Percentiles rank a stretch among this genome's conserved stretches.
Conservation (phyloP, 2,329 filamentous ascomycete species). For the Albifimbria verrucaria region DNA sequence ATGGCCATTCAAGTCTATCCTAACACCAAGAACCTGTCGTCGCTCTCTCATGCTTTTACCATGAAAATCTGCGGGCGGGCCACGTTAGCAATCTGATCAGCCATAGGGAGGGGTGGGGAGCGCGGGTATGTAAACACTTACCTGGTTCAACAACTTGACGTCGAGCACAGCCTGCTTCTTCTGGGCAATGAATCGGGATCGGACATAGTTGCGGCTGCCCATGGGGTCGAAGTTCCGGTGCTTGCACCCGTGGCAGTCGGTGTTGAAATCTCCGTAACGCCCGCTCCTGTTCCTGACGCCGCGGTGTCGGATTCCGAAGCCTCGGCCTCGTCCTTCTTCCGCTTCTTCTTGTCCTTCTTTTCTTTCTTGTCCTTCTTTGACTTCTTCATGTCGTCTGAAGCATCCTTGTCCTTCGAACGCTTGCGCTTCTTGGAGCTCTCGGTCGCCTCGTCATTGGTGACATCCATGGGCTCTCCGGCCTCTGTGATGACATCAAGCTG, state of each 20-base stretch:
- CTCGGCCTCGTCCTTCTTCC: constrained; percentile 39
- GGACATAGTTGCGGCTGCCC: constrained; percentile 65
- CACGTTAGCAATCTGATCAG: constrained; percentile 17
- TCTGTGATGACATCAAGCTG: not conserved
- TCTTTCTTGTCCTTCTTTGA: constrained; percentile 38
- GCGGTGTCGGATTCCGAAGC: constrained; percentile 16
- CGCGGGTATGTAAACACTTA: constrained; percentile 33
- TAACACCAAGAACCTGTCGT: too few species aligned
- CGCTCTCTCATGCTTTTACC: constrained; percentile 55
- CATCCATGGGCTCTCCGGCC: not conserved
- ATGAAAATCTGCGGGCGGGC: constrained; percentile 61
- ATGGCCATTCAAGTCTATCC: too few species aligned
- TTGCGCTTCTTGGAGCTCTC: constrained; percentile 5
- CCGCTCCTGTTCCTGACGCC: constrained; percentile 27
- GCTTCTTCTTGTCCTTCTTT: constrained; percentile 48
- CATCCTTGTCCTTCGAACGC: not conserved
- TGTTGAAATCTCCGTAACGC: constrained; percentile 30
- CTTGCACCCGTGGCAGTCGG: constrained; percentile 41
- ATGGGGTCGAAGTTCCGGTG: constrained; percentile 43
- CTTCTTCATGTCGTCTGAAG: constrained; percentile 15
- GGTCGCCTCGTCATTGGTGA: constrained; percentile 6
- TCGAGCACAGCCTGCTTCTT: constrained; percentile 84
- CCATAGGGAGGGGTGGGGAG: not conserved
- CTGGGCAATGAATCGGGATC: constrained; percentile 81
- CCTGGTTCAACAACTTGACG: constrained; percentile 80